A percentile compares a stretch with the other conserved stretches of the same genome.
These are phyloP conservation scores for Zygosaccharomyces lentus DNA, from an alignment of 805 yeast species.

Conservation along the genomic window DNA sequence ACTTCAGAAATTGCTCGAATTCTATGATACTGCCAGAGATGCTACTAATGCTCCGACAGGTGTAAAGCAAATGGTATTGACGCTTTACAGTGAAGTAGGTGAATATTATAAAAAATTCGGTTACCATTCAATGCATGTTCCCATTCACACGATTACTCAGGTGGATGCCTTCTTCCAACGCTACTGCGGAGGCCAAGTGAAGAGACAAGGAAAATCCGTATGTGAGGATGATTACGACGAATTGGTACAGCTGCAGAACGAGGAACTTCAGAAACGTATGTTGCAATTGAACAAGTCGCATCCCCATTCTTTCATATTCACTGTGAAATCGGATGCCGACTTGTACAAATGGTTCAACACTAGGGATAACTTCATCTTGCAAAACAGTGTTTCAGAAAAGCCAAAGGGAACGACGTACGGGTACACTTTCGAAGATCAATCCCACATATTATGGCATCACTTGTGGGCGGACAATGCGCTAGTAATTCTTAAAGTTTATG, in stretches of 20 bases:
- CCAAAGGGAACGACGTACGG: constrained; percentile 30
- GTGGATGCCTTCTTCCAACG: constrained; percentile 19
- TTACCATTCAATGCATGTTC: constrained; percentile 42
- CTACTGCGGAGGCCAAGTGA: constrained; percentile 14
- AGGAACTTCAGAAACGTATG: constrained; percentile 21
- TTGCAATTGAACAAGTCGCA: constrained; percentile 20
- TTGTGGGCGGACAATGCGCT: constrained; percentile 37
- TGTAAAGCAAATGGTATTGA: constrained; percentile 34
- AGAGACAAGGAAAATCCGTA: constrained; percentile 22
- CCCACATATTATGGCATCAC: constrained; percentile 45
- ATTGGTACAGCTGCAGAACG: constrained; percentile 29
- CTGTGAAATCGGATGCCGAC: constrained; percentile 37
- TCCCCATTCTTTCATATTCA: constrained; percentile 27
- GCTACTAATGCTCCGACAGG: constrained; percentile 27
- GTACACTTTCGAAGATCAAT: constrained; percentile 24
- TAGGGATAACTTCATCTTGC: constrained; percentile 37
- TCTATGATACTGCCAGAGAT: constrained; percentile 30
- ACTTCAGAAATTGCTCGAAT: constrained; percentile 39
- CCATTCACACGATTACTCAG: constrained; percentile 33
- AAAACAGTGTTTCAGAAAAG: constrained; percentile 14
- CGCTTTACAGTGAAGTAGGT: constrained; percentile 72
- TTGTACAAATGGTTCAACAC: constrained; percentile 43
- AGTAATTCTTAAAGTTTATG: constrained; percentile 28
- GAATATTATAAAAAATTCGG: constrained; percentile 63
- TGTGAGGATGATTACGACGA: constrained; percentile 33